These are phyloP conservation scores for Fusarium sulawesiense DNA, from an alignment of 2,329 filamentous ascomycete genomes.

Conservation along the genomic window DNA sequence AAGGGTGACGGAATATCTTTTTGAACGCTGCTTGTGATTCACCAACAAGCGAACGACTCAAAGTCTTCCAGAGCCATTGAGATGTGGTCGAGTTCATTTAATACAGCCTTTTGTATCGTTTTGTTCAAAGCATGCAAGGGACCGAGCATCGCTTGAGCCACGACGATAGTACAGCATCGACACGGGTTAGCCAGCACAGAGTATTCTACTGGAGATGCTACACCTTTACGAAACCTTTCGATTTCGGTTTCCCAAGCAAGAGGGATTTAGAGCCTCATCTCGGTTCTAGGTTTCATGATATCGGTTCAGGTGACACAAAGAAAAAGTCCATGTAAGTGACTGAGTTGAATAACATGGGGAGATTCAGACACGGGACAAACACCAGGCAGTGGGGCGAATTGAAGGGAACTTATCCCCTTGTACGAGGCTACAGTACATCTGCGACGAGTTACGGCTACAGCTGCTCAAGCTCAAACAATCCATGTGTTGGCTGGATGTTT, in stretches of 20 bases:
- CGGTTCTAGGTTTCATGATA: conserved; percentile 17
- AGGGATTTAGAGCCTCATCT: conserved; percentile 2
- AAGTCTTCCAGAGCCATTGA: background rate
- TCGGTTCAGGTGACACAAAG: conserved; percentile 13
- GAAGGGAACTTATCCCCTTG: conserved; percentile 16
- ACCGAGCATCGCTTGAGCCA: conserved; percentile 20
- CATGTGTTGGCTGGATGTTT: conserved; percentile 31
- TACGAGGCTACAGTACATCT: conserved; percentile 28
- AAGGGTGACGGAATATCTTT: background rate
- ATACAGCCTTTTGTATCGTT: background rate
- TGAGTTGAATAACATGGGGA: background rate
- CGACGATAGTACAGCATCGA: conserved; percentile 10
- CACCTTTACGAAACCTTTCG: background rate
- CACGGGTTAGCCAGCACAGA: background rate
- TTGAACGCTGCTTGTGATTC: background rate
- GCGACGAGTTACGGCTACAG: conserved; percentile 24
- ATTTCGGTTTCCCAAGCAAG: background rate
- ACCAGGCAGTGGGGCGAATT: conserved; percentile 12
- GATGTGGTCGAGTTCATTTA: background rate
- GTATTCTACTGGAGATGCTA: background rate
- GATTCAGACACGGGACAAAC: conserved; percentile 12
- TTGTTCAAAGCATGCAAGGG: conserved; percentile 23
- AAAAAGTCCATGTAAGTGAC: conserved; percentile 1
- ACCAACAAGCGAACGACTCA: background rate
- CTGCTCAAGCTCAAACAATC: conserved; percentile 31